Conservation (phyloP, 805 yeast species). For the Myxozyma melibiosi region DNA sequence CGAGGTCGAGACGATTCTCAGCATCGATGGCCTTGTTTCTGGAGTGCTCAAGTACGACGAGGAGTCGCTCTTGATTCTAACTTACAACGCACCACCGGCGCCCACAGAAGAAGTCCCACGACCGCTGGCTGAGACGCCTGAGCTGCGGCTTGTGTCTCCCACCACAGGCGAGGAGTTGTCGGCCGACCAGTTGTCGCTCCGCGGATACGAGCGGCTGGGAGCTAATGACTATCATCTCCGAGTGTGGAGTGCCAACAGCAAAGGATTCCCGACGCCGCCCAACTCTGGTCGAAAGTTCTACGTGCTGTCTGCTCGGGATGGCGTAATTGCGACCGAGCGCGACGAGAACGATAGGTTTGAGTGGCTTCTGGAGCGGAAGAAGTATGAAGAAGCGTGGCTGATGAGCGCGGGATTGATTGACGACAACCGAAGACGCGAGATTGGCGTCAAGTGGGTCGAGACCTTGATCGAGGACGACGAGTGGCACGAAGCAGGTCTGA, state of each 20-base stretch:
- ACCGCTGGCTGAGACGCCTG: conserved; percentile 59
- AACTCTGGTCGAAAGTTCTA: conserved; percentile 52
- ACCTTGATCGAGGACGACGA: conserved; percentile 42
- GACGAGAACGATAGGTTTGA: conserved; percentile 66
- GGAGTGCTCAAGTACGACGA: conserved; percentile 79
- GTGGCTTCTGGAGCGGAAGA: conserved; percentile 65
- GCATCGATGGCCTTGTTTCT: conserved; percentile 58
- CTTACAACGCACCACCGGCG: conserved; percentile 43
- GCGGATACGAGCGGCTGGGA: conserved; percentile 60
- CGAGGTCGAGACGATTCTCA: conserved; percentile 36
- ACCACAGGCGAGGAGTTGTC: conserved; percentile 69
- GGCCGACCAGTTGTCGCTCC: conserved; percentile 75
- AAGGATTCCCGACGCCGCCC: conserved; percentile 9
- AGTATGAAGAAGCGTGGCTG: conserved; percentile 74
- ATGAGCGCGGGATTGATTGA: conserved; percentile 63
- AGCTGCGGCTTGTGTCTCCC: conserved; percentile 67
- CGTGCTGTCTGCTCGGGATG: conserved; percentile 79
- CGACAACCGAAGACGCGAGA: conserved; percentile 53
- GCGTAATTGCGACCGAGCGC: conserved; percentile 72
- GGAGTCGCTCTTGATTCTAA: conserved; percentile 64
- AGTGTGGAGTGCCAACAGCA: conserved; percentile 43
- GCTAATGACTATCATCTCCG: conserved; percentile 79
- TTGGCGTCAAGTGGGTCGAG: conserved; percentile 61
- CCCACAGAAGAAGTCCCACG: conserved; percentile 29
- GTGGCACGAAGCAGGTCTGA: conserved; percentile 61